phyloP scores from a whole-genome alignment of 164 flowering plant genomes.

The Liquidambar formosana region DNA sequence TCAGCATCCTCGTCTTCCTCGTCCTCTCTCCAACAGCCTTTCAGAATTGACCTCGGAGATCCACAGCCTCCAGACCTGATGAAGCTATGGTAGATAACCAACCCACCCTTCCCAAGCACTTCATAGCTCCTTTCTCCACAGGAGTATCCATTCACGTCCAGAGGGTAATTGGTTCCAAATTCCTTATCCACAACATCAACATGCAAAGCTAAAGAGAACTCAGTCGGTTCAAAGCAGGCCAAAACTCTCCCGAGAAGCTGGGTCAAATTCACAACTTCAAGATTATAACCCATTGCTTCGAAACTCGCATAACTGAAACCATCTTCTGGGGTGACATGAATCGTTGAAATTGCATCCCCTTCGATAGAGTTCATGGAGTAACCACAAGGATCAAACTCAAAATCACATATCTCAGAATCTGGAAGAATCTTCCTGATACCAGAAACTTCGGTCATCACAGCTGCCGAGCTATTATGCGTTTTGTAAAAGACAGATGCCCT shows the following conservation, averaged over 20 bases:
- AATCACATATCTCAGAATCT: slow-evolving; percentile 66
- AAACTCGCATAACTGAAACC: slow-evolving; percentile 93
- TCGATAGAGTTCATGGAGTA: slow-evolving; percentile 85
- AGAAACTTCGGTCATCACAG: slow-evolving; percentile 59
- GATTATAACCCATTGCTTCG: slow-evolving; percentile 70
- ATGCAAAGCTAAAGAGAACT: slow-evolving; percentile 71
- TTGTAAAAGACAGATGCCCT: slow-evolving; percentile 74
- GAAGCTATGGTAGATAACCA: slow-evolving; percentile 45
- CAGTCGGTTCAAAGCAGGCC: slow-evolving; percentile 63
- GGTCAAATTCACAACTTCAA: slow-evolving; percentile 32
- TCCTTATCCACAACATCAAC: slow-evolving; percentile 20
- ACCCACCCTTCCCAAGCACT: slow-evolving; percentile 43
- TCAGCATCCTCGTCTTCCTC: slow-evolving; percentile 27
- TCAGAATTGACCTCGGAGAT: slow-evolving; percentile 54
- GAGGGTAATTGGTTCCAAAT: slow-evolving; percentile 11
- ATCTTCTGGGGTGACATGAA: slow-evolving; percentile 93
- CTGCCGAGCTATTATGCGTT: slow-evolving; percentile 50
- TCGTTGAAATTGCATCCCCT: slow-evolving; percentile 67
- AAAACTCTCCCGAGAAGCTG: slow-evolving; percentile 63
- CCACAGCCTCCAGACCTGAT: slow-evolving; percentile 17
- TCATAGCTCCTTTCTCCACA: slow-evolving; percentile 31
- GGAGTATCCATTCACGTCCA: slow-evolving; percentile 45
- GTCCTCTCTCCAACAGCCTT: slow-evolving; percentile 45
- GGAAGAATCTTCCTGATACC: slow-evolving; percentile 82
- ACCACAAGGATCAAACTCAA: slow-evolving; percentile 89